phyloP scores from a whole-genome alignment of 1,284 basidiomycete genomes.

The Abortiporus biennis region DNA sequence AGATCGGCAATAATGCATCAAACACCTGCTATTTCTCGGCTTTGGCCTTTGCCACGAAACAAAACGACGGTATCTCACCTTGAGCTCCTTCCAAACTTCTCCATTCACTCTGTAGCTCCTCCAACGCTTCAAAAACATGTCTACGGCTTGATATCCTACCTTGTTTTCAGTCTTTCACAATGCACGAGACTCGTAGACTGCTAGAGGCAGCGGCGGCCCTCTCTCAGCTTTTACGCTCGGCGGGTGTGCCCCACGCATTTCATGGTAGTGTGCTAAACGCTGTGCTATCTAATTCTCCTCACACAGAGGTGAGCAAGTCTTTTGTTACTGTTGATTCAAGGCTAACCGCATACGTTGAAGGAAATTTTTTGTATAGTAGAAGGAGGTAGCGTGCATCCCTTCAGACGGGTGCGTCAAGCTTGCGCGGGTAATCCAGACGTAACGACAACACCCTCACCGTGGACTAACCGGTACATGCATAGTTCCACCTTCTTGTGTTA shows the following conservation, averaged over 20 bases:
- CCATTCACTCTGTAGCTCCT: slow-evolving; percentile 15
- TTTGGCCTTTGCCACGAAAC: slow-evolving; percentile 20
- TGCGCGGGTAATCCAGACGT: slow-evolving; percentile 36
- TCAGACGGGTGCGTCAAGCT: slow-evolving; percentile 50
- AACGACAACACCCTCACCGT: slow-evolving; percentile 39
- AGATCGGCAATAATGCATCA: slow-evolving; percentile 24
- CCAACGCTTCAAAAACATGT: slow-evolving; percentile 21
- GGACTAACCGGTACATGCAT: slow-evolving; percentile 42
- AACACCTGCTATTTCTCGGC: slow-evolving; percentile 22
- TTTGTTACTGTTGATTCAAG: too few species aligned
- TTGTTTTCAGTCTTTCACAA: slow-evolving; percentile 20
- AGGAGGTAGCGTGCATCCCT: slow-evolving; percentile 43
- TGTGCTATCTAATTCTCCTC: slow-evolving; percentile 45
- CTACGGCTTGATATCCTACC: slow-evolving; percentile 16
- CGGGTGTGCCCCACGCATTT: slow-evolving; percentile 60
- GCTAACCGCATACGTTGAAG: slow-evolving; percentile 27
- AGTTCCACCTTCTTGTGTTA: slow-evolving; percentile 4
- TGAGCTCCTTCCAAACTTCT: slow-evolving; percentile 23
- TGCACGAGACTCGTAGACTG: slow-evolving; percentile 61
- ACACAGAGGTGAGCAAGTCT: slow-evolving; percentile 45
- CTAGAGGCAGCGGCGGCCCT: slow-evolving; percentile 61
- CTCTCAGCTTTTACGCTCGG: slow-evolving; percentile 54
- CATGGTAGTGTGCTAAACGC: slow-evolving; percentile 59
- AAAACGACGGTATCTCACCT: slow-evolving; percentile 13
- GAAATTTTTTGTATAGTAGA: slow-evolving; percentile 55